These are phyloP conservation scores for Triticum monococcum DNA, from an alignment of 176 grass and related monocot genomes.

Conservation along the genomic window DNA sequence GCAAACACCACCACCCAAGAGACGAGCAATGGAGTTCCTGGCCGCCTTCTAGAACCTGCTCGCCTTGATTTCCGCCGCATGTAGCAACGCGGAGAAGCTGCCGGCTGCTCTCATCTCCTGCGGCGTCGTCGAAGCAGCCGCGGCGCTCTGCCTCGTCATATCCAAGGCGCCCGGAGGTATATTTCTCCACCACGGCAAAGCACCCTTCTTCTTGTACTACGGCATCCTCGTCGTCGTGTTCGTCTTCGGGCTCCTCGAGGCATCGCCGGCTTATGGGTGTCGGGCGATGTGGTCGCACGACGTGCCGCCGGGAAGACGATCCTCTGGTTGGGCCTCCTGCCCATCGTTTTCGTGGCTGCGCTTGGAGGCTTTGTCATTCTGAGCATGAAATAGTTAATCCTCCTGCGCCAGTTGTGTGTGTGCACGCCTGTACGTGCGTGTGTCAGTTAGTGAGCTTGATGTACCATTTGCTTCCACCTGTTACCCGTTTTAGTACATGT, in stretches of 20 bases:
- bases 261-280: not conserved
- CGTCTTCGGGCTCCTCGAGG: not conserved
- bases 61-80: not conserved
- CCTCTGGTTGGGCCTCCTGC: not conserved
- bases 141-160: not conserved
- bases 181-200: slow-evolving; percentile 9
- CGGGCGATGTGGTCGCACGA: not conserved
- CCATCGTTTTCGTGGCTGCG: not conserved
- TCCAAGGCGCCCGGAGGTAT: slow-evolving; percentile 3
- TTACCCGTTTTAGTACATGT: too few species aligned
- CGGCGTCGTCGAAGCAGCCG: not conserved
- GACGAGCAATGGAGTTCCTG: not conserved
- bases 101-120: not conserved
- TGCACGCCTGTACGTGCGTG: too few species aligned
- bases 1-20: not conserved
- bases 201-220: not conserved
- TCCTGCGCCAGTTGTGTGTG: too few species aligned
- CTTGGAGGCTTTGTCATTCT: not conserved
- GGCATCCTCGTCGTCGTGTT: not conserved
- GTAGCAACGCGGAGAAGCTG: not conserved
- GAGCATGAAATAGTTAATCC: not conserved
- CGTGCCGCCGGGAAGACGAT: not conserved
- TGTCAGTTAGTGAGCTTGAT: too few species aligned
- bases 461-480: too few species aligned
- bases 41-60: not conserved